Conservation (phyloP, 192 early-diverging fungal genomes). For the Coemansia erecta region DNA sequence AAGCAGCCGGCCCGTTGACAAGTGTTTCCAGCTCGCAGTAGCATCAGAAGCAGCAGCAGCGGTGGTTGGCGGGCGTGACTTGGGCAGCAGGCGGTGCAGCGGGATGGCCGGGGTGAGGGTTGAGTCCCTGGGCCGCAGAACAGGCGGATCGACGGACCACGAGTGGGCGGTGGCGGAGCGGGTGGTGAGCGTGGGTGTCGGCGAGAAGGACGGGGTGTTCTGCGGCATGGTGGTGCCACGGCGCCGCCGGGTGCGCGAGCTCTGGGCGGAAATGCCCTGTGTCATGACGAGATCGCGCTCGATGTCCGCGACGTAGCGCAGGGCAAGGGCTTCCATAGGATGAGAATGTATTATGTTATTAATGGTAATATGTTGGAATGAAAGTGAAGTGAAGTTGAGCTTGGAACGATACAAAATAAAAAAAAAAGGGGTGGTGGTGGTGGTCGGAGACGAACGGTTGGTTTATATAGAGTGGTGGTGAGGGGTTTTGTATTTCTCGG, state of each 20-base stretch:
- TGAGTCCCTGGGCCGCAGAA: neutral
- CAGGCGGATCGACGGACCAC: neutral
- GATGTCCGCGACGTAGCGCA: slow-evolving; percentile 28
- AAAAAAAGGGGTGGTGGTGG: too few relatives aligned
- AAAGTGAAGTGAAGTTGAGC: too few relatives aligned
- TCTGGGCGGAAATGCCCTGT: slow-evolving; percentile 45
- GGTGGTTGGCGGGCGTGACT: too few relatives aligned
- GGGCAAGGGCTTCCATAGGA: slow-evolving; percentile 12
- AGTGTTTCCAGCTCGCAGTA: too few relatives aligned
- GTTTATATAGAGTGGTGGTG: too few relatives aligned
- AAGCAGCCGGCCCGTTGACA: too few relatives aligned
- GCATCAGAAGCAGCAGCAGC: too few relatives aligned
- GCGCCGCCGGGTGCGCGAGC: slow-evolving; percentile 29
- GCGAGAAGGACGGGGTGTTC: neutral
- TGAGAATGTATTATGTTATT: neutral
- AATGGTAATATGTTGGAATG: too few relatives aligned
- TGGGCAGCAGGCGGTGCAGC: slow-evolving; percentile 1
- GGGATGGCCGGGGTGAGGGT: slow-evolving; percentile 24
- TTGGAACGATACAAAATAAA: too few relatives aligned
- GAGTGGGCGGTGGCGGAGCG: neutral
- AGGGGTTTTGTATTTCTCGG: too few relatives aligned
- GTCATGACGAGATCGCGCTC: slow-evolving; percentile 40
- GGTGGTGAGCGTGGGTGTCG: neutral
- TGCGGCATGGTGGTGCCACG: slow-evolving; percentile 5
- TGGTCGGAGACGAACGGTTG: too few relatives aligned